Percentiles rank a stretch among this genome's conserved stretches.
These are phyloP conservation scores for Plasmopara viticola DNA, from an alignment of 352 stramenopile species.

Conservation along the genomic window DNA sequence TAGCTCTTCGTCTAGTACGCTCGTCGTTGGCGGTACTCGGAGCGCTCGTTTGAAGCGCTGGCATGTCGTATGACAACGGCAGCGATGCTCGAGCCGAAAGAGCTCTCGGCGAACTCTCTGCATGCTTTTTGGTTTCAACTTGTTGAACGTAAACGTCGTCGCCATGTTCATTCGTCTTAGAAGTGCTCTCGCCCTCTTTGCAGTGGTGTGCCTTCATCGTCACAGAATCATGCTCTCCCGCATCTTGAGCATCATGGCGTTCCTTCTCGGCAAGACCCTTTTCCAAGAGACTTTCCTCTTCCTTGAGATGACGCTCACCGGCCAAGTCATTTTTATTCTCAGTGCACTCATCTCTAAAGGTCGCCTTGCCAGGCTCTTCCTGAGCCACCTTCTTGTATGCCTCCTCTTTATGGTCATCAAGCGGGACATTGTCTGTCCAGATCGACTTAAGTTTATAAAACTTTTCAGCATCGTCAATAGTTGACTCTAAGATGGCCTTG, in stretches of 20 bases:
- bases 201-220: no score
- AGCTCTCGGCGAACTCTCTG: no score
- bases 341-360: slow-evolving; percentile 1
- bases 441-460: slow-evolving; percentile 67
- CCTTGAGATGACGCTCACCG: slow-evolving; percentile 8
- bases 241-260: no score
- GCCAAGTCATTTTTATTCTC: neutral
- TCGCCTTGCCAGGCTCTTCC: neutral
- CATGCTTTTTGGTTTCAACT: neutral
- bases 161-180: neutral
- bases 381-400: slow-evolving; percentile 2
- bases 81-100: no score
- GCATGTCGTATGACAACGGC: no score
- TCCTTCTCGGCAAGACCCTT: no score
- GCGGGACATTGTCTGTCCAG: slow-evolving; percentile 29
- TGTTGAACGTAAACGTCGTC: neutral
- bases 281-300: neutral
- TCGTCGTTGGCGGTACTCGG: no score
- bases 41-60: no score
- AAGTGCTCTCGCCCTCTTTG: no score
- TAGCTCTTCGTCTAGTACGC: no score
- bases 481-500: slow-evolving; percentile 61
- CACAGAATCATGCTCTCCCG: no score
- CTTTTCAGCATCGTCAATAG: slow-evolving; percentile 52
- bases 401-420: slow-evolving; percentile 8